Evolutionary conservation across 805 yeast genomes (phyloP).

Genomic region (Zygoascus ofunaensis): DNA sequence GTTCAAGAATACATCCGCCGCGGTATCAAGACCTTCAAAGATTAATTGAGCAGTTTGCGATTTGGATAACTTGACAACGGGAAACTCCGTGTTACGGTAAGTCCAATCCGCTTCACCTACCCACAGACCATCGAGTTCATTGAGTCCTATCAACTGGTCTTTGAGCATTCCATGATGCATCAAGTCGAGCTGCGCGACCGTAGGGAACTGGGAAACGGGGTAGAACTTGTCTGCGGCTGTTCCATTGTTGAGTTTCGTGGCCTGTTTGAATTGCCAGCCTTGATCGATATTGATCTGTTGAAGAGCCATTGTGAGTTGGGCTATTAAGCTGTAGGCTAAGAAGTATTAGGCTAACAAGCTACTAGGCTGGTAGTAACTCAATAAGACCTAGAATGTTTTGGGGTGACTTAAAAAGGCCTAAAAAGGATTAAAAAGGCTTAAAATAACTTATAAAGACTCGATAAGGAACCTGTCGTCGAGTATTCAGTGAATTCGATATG

Average conservation of each 20-base stretch:
- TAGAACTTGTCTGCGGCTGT: neutral
- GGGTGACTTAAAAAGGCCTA: no score
- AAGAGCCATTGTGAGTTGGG: no score
- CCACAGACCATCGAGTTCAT: conserved; percentile 40
- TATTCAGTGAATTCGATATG: no score
- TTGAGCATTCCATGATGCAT: conserved; percentile 31
- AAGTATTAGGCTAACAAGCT: no score
- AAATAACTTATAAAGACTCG: no score
- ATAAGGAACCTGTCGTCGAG: no score
- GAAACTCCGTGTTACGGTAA: conserved; percentile 25
- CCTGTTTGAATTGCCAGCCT: conserved; percentile 1
- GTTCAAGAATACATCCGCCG: conserved; percentile 13
- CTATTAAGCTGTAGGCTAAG: no score
- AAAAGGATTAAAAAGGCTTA: no score
- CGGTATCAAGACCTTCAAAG: conserved; percentile 17
- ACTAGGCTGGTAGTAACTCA: no score
- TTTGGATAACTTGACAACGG: neutral
- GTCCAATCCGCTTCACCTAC: conserved; percentile 42
- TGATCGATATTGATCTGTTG: neutral
- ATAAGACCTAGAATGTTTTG: no score
- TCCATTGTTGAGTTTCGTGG: neutral
- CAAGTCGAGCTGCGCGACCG: conserved; percentile 26
- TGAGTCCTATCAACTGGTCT: conserved; percentile 37
- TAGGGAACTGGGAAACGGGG: conserved; percentile 1
- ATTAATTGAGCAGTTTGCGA: conserved; percentile 1